phyloP scores from a whole-genome alignment of 2,329 filamentous ascomycete species.

The Hymenotorrendiella dingleyae region DNA sequence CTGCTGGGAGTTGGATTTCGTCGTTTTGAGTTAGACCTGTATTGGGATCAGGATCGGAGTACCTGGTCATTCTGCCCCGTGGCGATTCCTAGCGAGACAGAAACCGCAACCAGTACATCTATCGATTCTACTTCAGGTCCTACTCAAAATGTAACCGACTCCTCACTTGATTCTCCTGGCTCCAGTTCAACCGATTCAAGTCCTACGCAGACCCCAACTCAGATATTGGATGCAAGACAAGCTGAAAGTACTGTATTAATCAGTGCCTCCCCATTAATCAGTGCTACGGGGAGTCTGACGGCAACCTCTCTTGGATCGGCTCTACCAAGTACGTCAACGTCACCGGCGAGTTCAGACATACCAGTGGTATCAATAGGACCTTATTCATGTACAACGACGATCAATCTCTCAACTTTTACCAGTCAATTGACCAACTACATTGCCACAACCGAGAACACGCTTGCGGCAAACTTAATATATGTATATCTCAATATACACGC shows the following conservation, averaged over 20 bases:
- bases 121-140: slow-evolving; percentile 7
- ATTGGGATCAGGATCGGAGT: slow-evolving; percentile 51
- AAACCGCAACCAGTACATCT: slow-evolving; percentile 16
- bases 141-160: slow-evolving; percentile 6
- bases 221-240: not conserved
- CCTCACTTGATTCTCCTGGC: slow-evolving; percentile 22
- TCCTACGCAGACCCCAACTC: not conserved
- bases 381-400: slow-evolving; percentile 47
- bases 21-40: slow-evolving; percentile 53
- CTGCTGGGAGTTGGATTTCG: slow-evolving; percentile 54
- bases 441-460: slow-evolving; percentile 43
- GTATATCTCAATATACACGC: slow-evolving; percentile 55
- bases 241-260: too few relatives aligned
- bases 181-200: not conserved
- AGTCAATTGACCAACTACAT: slow-evolving; percentile 48
- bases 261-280: not conserved
- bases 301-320: slow-evolving; percentile 16
- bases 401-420: slow-evolving; percentile 45
- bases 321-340: slow-evolving; percentile 13
- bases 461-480: slow-evolving; percentile 47
- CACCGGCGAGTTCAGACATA: slow-evolving; percentile 17
- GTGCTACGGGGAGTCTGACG: not conserved
- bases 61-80: slow-evolving; percentile 58
- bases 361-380: slow-evolving; percentile 43
- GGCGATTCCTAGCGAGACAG: slow-evolving; percentile 35